Evolutionary conservation across 257 asterid species (phyloP), one percentile per base, ranked within the genome.

Genomic region (Petrea volubilis): DNA sequence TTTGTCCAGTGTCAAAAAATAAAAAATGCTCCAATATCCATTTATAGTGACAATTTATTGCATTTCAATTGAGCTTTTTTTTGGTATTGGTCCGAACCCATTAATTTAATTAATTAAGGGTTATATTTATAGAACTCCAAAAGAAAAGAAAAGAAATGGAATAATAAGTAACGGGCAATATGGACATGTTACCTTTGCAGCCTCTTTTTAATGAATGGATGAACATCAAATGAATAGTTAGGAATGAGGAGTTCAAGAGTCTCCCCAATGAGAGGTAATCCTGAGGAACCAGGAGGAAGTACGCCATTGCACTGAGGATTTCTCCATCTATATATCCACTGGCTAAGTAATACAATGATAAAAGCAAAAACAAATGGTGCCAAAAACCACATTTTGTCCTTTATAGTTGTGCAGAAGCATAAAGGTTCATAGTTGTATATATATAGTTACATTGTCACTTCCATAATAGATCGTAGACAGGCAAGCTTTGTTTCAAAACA

Each of bases 251-350:
- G 50, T 4, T 63, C 20, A 40, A 79, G 74, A 18, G 40, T 70
- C 53, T 79, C 83, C 7, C 83, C 83, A 2, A 74, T 64, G 14
- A 78, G 15, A 24, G 83, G 83, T 29, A 78, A 4, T 36, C 83
- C 83, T 12, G 67, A 60, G 4, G 83, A 74, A 51, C 83, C 83
- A 7, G 83, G 80, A 33, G 80, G 80, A 25, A 79, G 80, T 29
- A 15, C 13, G 24, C 74, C 78, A 1, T 21, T 25, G 68, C 74
- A 60, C 6, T 68, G 62, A 6, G 76, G 73, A 10, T 67, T 73
- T 43, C 62, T 60, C 79, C 79, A 61, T 60, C 13, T 56, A 29
- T 69, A 57, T 4, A 69, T 69, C 74, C 56, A 41, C 0, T 10
- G 27, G 12, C 60, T 71, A 0, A 71, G 38, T 0, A 58, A 17